These are phyloP conservation scores for Hemerocallis citrina DNA, from an alignment of 106 monocot species.

Conservation along the genomic window DNA sequence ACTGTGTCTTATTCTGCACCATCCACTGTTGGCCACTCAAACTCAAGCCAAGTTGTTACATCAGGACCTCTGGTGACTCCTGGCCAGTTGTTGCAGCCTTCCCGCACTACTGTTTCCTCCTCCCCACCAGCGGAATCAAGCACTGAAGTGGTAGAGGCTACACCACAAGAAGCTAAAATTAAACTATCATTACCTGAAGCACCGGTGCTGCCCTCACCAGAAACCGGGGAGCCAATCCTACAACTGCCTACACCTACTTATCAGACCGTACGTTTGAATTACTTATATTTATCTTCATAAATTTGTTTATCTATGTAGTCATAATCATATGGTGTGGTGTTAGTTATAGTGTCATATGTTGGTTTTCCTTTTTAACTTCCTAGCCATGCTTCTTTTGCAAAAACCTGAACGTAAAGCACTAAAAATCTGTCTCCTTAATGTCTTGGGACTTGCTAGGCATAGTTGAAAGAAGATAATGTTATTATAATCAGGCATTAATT, in stretches of 20 bases:
- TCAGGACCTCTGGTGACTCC: conserved; percentile 35
- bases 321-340: too few species aligned
- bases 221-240: conserved; percentile 33
- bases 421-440: too few species aligned
- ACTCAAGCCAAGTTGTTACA: conserved; percentile 31
- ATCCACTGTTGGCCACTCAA: conserved; percentile 18
- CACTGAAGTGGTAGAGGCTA: conserved; percentile 18
- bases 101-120: conserved; percentile 13
- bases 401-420: too few species aligned
- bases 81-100: conserved; percentile 30
- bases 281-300: neutral
- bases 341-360: too few species aligned
- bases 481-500: too few species aligned
- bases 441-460: too few species aligned
- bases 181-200: conserved; percentile 7
- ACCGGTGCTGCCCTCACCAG: neutral
- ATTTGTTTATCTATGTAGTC: too few species aligned
- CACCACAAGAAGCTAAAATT: conserved; percentile 19
- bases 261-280: conserved; percentile 26
- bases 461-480: too few species aligned
- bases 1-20: too few species aligned
- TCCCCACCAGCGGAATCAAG: conserved; percentile 15
- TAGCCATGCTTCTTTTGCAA: too few species aligned
- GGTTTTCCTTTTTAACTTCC: too few species aligned
- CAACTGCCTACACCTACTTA: conserved; percentile 21